phyloP scores from a whole-genome alignment of 2,329 filamentous ascomycete genomes.

The Monosporascus sp. region DNA sequence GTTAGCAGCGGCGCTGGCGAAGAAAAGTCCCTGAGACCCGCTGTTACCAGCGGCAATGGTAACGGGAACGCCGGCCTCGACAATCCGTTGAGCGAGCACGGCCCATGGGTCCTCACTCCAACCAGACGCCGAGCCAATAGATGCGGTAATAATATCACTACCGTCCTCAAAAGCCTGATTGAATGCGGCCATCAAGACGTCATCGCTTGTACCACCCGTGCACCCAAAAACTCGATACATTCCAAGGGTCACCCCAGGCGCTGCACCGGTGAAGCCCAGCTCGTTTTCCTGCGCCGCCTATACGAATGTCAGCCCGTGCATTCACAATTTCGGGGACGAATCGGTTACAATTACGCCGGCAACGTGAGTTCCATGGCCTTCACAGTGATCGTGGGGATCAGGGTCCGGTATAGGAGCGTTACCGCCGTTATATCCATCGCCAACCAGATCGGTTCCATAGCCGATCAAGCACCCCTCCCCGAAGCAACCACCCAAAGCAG shows the following conservation, averaged over 20 bases:
- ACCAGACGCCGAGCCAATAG: slow-evolving; percentile 1
- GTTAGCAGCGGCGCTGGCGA: neutral
- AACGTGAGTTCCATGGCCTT: slow-evolving; percentile 2
- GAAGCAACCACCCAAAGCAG: neutral
- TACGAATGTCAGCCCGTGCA: neutral
- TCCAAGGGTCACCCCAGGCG: slow-evolving; percentile 33
- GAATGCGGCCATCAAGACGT: slow-evolving; percentile 34
- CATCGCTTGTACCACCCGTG: slow-evolving; percentile 24
- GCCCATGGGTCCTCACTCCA: slow-evolving; percentile 5
- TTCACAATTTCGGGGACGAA: no score
- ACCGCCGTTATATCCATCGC: neutral
- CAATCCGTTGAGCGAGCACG: slow-evolving; percentile 3
- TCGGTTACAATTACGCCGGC: neutral
- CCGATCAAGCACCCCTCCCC: neutral
- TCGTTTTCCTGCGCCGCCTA: slow-evolving; percentile 31
- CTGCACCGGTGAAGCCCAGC: slow-evolving; percentile 33
- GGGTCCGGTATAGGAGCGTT: neutral
- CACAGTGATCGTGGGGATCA: neutral
- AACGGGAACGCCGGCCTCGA: slow-evolving; percentile 7
- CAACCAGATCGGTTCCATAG: neutral
- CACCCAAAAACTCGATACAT: slow-evolving; percentile 35
- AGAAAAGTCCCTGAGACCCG: neutral
- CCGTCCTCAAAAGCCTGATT: slow-evolving; percentile 36
- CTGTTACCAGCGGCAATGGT: slow-evolving; percentile 7
- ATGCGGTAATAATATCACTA: slow-evolving; percentile 8